Base-by-base conservation (phyloP, 495 filamentous ascomycete species). In the Haplographium delicatum region DNA sequence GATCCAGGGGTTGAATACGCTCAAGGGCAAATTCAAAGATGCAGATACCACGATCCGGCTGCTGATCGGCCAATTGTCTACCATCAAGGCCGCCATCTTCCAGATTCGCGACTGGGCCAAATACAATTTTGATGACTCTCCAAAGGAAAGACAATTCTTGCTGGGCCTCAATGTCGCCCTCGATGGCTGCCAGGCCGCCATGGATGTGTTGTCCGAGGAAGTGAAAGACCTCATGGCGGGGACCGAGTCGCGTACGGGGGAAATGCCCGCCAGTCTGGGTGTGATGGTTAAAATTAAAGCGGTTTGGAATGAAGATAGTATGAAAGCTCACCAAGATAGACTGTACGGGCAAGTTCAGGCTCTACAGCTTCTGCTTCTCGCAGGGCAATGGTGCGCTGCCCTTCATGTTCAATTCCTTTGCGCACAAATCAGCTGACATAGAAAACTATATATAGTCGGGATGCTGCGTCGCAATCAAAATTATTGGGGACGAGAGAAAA, bases 261-360 rank as follows among this genome's bases (percentile, higher is more conserved):
- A 41, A 5, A 15, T 63, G 5, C 56, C 58, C 4, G 63, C 70
- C 27, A 48, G 59, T 20, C 52, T 47, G 13, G 58, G 61, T 4
- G 58, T 62, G 27, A 66, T 55, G 51, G 50, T 49, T n/a, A 59
- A 60, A 2, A 58, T 61, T 26, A 65, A 58, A 53, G 51, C 66
- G 4, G 52, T 64, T 6, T 74, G 72, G 70, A 73, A 67, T 37
- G 70, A 72, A 42, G 66, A 67, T n/a, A 57, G 52, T 5, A 72
- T 74, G 65, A 62, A 56, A 47, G 66, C 55, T 11, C 68, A 72
- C 44, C 60, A 68, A 45, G 62, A 66, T n/a, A 65, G 64, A 33
- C 47, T 76, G 18, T 65, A 59, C 9, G 59, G 63, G 16, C 71
- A 76, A 38, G 61, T 71, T 15, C 51, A 61, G 31, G 72, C 72